Conservation (phyloP, 2,329 filamentous ascomycete species). For the Alternaria hordeiaustralica region DNA sequence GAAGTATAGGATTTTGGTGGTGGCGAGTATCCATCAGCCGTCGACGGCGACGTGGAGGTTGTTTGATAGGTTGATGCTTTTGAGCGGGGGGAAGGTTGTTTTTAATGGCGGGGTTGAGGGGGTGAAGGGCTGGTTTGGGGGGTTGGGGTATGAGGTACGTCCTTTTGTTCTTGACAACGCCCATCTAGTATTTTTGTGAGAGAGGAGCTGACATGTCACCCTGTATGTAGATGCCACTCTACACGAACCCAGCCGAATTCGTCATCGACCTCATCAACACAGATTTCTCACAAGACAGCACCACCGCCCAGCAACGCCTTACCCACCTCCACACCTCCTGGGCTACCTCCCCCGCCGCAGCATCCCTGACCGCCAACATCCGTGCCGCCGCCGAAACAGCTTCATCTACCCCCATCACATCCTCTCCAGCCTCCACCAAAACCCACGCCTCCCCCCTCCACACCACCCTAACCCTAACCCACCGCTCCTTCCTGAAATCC, state of each 20-base stretch:
- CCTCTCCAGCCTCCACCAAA: not conserved
- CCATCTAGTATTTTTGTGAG: too few relatives aligned
- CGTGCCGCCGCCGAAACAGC: constrained; percentile 7
- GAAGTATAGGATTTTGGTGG: constrained; percentile 73
- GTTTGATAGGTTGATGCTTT: constrained; percentile 78
- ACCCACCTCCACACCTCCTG: constrained; percentile 63
- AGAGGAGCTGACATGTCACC: not conserved
- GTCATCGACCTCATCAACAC: constrained; percentile 79
- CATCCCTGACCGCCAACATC: constrained; percentile 31
- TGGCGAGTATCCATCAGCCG: constrained; percentile 86
- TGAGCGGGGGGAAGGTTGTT: constrained; percentile 73
- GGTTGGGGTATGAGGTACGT: constrained; percentile 57
- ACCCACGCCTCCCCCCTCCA: constrained; percentile 54
- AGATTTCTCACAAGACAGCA: constrained; percentile 68
- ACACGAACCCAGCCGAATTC: constrained; percentile 82
- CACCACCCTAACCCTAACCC: constrained; percentile 70
- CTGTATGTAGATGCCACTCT: constrained; percentile 63
- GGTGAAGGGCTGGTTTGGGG: constrained; percentile 68
- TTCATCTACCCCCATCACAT: not conserved
- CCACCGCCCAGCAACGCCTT: constrained; percentile 58
- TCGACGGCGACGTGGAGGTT: constrained; percentile 79
- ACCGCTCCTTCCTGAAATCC: constrained; percentile 81
- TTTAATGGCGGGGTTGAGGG: constrained; percentile 72
- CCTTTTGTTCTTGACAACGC: too few relatives aligned
- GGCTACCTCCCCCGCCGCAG: constrained; percentile 56